phyloP scores from a whole-genome alignment of 768 basidiomycete genomes.

The Hortiboletus flavorubellus region DNA sequence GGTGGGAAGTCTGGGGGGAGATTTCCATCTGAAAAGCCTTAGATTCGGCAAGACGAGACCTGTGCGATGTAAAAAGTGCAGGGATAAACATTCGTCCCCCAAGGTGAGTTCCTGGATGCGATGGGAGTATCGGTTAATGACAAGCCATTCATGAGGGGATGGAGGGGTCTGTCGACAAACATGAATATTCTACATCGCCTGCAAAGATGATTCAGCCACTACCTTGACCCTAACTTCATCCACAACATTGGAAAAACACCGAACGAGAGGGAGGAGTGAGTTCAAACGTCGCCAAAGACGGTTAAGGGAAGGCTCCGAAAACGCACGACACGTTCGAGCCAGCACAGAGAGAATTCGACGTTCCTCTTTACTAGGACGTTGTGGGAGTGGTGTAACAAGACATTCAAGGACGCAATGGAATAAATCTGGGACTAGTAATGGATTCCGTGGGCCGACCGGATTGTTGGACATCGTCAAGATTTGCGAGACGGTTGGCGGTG shows the following conservation, averaged over 20 bases:
- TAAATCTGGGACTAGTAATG: no score
- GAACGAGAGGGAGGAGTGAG: no score
- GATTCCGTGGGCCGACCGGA: no score
- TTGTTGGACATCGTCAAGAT: neutral
- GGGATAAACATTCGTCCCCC: neutral
- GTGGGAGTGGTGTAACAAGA: no score
- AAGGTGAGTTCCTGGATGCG: slow-evolving; percentile 1
- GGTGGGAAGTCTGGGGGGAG: no score
- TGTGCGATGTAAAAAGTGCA: neutral
- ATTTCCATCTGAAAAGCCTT: neutral
- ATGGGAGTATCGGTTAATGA: neutral
- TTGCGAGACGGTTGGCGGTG: neutral
- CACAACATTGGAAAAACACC: neutral
- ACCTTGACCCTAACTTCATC: neutral
- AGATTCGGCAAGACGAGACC: neutral
- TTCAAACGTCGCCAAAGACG: no score
- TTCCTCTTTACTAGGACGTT: no score
- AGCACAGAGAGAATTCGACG: no score
- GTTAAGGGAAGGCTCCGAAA: no score
- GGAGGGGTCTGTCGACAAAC: neutral
- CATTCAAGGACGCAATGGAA: no score
- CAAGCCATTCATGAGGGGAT: neutral
- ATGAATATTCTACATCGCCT: neutral
- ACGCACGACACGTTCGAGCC: no score
- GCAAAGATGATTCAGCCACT: neutral